Evolutionary conservation across 106 monocot genomes (phyloP).

Genomic region (Acorus gramineus): DNA sequence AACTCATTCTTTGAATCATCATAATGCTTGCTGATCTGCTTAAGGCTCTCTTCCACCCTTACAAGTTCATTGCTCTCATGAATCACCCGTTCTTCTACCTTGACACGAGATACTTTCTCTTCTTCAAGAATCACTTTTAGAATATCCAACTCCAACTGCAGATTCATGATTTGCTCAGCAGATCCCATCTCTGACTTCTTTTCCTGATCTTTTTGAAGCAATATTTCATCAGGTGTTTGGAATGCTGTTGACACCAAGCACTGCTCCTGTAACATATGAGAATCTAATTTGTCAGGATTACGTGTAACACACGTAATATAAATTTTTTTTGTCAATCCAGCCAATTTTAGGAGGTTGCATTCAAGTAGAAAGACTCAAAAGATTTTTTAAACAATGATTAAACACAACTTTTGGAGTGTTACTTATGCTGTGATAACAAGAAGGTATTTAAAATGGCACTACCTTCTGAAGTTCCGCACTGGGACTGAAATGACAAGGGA

Average conservation of each 20-base stretch:
- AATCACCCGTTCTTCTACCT: conserved; percentile 30
- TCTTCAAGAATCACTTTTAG: conserved; percentile 63
- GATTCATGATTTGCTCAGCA: conserved; percentile 46
- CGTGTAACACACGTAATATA: no score
- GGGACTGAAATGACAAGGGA: conserved; percentile 9
- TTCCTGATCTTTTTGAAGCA: background rate
- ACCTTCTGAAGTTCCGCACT: conserved; percentile 20
- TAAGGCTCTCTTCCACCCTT: conserved; percentile 15
- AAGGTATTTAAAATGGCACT: conserved; percentile 6
- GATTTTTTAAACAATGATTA: background rate
- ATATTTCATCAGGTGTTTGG: background rate
- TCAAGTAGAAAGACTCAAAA: no score
- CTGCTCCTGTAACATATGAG: conserved; percentile 28
- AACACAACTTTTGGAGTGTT: no score
- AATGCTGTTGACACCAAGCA: conserved; percentile 6
- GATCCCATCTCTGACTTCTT: conserved; percentile 12
- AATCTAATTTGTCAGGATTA: background rate
- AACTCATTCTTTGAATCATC: conserved; percentile 38
- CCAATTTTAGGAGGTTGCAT: background rate
- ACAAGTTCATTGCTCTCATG: conserved; percentile 16
- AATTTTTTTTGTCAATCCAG: background rate
- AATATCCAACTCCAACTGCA: conserved; percentile 85
- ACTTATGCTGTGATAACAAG: no score
- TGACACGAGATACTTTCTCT: conserved; percentile 42
- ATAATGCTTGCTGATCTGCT: conserved; percentile 17